Percentiles rank a stretch among this genome's conserved stretches.
Conservation (phyloP, 441 rosid species). For the Gossypium schwendimanii region DNA sequence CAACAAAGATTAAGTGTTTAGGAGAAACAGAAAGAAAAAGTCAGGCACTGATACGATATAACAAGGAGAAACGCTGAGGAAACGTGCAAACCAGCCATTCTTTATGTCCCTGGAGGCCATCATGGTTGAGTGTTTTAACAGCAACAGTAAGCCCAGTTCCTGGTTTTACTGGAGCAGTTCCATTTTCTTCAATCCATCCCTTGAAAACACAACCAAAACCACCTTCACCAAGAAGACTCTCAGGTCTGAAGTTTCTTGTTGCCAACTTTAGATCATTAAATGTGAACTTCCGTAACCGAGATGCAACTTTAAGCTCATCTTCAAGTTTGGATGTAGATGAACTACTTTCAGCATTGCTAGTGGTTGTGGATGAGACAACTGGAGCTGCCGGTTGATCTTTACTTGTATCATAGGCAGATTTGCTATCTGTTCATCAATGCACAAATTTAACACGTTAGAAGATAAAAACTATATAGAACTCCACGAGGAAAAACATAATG, state of each 20-base stretch:
- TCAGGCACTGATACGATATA: not conserved
- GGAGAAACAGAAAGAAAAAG: constrained; percentile 1
- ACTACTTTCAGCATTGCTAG: constrained; percentile 82
- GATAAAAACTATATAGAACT: not conserved
- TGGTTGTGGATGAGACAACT: constrained; percentile 63
- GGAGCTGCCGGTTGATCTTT: constrained; percentile 64
- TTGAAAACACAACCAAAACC: constrained; percentile 97
- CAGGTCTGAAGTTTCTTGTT: constrained; percentile 93
- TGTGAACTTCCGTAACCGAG: constrained; percentile 69
- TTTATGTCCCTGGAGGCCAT: constrained; percentile 97
- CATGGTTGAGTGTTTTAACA: constrained; percentile 90
- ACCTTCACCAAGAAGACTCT: constrained; percentile 95
- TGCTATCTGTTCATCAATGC: constrained; percentile 43
- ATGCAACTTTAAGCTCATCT: constrained; percentile 87
- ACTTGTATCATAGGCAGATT: constrained; percentile 56
- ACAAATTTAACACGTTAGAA: constrained; percentile 10
- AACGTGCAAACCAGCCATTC: constrained; percentile 82
- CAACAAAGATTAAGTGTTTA: constrained; percentile 11
- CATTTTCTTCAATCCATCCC: constrained; percentile 98
- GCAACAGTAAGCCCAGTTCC: constrained; percentile 98
- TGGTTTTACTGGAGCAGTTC: constrained; percentile 96
- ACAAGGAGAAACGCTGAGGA: not conserved
- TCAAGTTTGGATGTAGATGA: constrained; percentile 83
- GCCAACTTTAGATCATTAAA: constrained; percentile 91
- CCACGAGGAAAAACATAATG: constrained; percentile 1